A percentile compares a stretch with the other conserved stretches of the same genome.
phyloP scores from a whole-genome alignment of 371 early-diverging fungal genomes.

The Phascolomyces articulosus region DNA sequence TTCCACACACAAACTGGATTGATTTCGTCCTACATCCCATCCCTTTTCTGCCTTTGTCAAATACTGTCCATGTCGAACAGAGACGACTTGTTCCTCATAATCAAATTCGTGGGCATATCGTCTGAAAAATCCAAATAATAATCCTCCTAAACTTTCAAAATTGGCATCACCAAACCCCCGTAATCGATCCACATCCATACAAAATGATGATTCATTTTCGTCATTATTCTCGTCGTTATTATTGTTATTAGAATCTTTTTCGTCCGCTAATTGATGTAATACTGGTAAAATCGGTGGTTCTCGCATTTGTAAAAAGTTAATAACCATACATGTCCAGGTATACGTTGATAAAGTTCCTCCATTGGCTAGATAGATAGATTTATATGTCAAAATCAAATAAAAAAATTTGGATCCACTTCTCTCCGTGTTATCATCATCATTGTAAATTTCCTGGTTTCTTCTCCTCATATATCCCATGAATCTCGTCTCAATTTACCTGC shows the following conservation, averaged over 20 bases:
- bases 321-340: slow-evolving; percentile 91
- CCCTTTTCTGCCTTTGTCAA: slow-evolving; percentile 80
- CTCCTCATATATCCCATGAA: background rate
- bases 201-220: slow-evolving; percentile 45
- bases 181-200: slow-evolving; percentile 62
- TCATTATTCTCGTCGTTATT: slow-evolving; percentile 7
- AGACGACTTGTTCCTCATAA: slow-evolving; percentile 77
- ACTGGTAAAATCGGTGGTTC: slow-evolving; percentile 90
- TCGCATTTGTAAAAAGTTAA: slow-evolving; percentile 89
- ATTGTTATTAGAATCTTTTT: slow-evolving; percentile 1
- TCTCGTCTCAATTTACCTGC: no score
- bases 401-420: background rate
- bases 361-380: slow-evolving; percentile 55
- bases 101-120: slow-evolving; percentile 81
- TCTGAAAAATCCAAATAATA: slow-evolving; percentile 86
- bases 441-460: background rate
- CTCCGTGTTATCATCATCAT: background rate
- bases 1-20: slow-evolving; percentile 79
- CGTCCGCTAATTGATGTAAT: slow-evolving; percentile 61
- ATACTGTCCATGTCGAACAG: slow-evolving; percentile 75
- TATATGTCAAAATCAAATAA: background rate
- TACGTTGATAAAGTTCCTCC: slow-evolving; percentile 93
- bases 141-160: slow-evolving; percentile 73
- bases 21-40: slow-evolving; percentile 60
- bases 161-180: slow-evolving; percentile 72